A percentile compares a stretch with the other conserved stretches of the same genome.
These are phyloP conservation scores for Wickerhamiella dianesei DNA, from an alignment of 805 yeast species.

Conservation along the genomic window DNA sequence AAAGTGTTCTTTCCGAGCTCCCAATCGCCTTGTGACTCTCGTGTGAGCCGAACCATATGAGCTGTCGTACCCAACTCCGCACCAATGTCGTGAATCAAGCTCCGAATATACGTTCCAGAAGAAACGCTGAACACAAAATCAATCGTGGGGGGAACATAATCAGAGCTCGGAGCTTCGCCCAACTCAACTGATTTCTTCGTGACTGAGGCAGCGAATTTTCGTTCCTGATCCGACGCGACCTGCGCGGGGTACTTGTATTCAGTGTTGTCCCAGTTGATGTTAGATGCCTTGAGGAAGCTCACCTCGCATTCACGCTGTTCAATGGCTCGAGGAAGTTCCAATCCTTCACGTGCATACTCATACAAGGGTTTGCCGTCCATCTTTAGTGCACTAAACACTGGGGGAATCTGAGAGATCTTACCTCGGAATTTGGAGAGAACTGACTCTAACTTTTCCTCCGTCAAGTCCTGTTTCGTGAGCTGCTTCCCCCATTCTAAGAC, in stretches of 20 bases:
- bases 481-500: conserved; percentile 47
- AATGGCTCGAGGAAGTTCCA: conserved; percentile 73
- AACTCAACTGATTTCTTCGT: neutral
- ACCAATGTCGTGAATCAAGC: conserved; percentile 80
- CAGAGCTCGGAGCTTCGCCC: conserved; percentile 1
- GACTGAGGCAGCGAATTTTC: conserved; percentile 24
- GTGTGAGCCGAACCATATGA: conserved; percentile 71
- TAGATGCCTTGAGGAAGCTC: conserved; percentile 41
- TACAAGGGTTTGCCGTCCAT: conserved; percentile 89
- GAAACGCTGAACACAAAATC: conserved; percentile 71
- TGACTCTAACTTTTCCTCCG: conserved; percentile 35
- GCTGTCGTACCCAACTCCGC: conserved; percentile 67
- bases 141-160: conserved; percentile 26
- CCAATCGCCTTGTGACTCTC: conserved; percentile 78
- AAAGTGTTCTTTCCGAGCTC: conserved; percentile 55
- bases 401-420: conserved; percentile 76
- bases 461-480: conserved; percentile 12
- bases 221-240: conserved; percentile 26
- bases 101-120: conserved; percentile 90
- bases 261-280: conserved; percentile 35
- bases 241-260: conserved; percentile 30
- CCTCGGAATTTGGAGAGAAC: conserved; percentile 60
- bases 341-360: conserved; percentile 83
- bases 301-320: conserved; percentile 61
- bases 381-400: conserved; percentile 85